Conservation (phyloP, 176 grass and related monocot genomes). For the Otatea glauca region DNA sequence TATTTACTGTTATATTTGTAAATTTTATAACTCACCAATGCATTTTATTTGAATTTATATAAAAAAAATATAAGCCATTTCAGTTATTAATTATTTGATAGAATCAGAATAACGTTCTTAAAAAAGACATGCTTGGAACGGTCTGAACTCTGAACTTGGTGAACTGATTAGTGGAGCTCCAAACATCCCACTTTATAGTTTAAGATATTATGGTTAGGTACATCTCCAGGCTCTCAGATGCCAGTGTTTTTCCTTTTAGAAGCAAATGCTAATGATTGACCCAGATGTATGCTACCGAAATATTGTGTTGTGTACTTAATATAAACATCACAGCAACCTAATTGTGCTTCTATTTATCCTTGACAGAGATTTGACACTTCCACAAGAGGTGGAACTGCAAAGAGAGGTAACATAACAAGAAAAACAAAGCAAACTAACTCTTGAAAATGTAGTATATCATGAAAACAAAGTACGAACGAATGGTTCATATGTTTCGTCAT, state of each 20-base stretch:
- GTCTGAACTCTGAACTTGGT: not conserved
- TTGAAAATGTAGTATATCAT: not conserved
- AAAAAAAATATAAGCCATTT: not conserved
- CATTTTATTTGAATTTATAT: not conserved
- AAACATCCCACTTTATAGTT: conserved; percentile 34
- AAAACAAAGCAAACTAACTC: not conserved
- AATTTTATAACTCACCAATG: not conserved
- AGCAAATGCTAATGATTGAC: conserved; percentile 7
- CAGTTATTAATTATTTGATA: not conserved
- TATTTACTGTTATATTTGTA: not conserved
- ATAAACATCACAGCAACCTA: conserved; percentile 1
- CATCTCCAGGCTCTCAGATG: conserved; percentile 25
- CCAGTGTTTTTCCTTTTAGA: too few relatives aligned
- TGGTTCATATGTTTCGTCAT: not conserved
- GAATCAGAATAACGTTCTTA: not conserved
- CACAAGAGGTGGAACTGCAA: not conserved
- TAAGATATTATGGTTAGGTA: conserved; percentile 34
- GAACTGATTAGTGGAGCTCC: conserved; percentile 3
- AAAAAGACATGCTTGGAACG: not conserved
- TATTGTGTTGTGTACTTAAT: conserved; percentile 18
- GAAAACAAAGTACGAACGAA: not conserved
- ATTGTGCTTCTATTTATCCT: not conserved
- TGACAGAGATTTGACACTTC: not conserved
- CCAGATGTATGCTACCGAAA: conserved; percentile 10
- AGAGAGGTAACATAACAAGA: conserved; percentile 3